Evolutionary conservation across 2,329 filamentous ascomycete genomes (phyloP).

Genomic region (Talaromyces pinophilus): DNA sequence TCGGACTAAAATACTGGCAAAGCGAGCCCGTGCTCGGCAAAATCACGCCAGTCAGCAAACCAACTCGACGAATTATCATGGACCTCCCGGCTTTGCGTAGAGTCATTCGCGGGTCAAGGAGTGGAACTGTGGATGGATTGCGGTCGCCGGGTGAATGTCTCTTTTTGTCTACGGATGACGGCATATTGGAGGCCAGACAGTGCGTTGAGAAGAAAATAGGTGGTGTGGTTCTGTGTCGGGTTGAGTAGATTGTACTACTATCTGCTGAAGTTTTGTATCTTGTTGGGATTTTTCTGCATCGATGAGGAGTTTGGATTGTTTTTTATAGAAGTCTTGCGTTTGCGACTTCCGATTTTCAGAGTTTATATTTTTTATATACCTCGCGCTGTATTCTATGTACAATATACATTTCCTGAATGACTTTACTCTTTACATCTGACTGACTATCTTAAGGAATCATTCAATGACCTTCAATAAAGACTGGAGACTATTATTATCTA

Average conservation of each 20-base stretch:
- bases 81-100: constrained; percentile 62
- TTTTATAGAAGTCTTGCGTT: constrained; percentile 3
- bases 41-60: constrained; percentile 69
- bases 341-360: constrained; percentile 9
- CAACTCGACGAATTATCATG: constrained; percentile 70
- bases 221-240: constrained; percentile 75
- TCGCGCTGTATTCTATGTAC: constrained; percentile 10
- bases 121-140: constrained; percentile 69
- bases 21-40: constrained; percentile 74
- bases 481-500: not conserved
- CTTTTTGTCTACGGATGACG: constrained; percentile 74
- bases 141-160: constrained; percentile 77
- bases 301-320: constrained; percentile 15
- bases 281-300: constrained; percentile 6
- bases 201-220: constrained; percentile 78
- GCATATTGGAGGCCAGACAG: constrained; percentile 78
- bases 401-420: not conserved
- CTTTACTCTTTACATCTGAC: not conserved
- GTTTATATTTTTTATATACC: constrained; percentile 9
- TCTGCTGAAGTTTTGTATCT: not conserved
- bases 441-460: too few relatives aligned
- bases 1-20: constrained; percentile 88
- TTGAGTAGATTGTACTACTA: constrained; percentile 33
- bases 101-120: constrained; percentile 68
- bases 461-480: not conserved